These are phyloP conservation scores for Boletus sp. DNA, from an alignment of 1,284 basidiomycete genomes.

Conservation along the genomic window DNA sequence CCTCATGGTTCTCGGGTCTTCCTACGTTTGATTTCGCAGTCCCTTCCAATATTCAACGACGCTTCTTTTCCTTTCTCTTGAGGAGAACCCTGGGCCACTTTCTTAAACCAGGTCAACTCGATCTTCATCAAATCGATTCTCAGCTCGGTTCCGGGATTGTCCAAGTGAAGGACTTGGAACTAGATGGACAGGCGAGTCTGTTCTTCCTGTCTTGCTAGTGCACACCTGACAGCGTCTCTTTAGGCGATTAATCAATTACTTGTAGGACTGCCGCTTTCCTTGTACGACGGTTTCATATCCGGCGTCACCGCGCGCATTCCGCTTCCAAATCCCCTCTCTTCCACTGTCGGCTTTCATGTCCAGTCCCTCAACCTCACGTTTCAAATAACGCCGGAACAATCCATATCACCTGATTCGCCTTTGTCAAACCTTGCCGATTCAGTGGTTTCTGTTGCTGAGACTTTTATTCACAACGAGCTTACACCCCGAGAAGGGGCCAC, in stretches of 20 bases:
- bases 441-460: conserved; percentile 76
- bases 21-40: conserved; percentile 67
- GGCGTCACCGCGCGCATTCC: conserved; percentile 74
- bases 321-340: conserved; percentile 71
- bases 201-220: conserved; percentile 9
- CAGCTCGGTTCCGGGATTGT: conserved; percentile 88
- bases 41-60: conserved; percentile 80
- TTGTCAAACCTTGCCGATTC: conserved; percentile 63
- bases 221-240: conserved; percentile 14
- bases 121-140: conserved; percentile 84
- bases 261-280: conserved; percentile 60
- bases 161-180: conserved; percentile 78
- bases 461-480: conserved; percentile 81
- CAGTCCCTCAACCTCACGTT: conserved; percentile 62
- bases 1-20: conserved; percentile 58
- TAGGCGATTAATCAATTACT: conserved; percentile 81
- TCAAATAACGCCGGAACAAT: conserved; percentile 39
- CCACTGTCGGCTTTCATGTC: conserved; percentile 64
- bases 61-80: conserved; percentile 87
- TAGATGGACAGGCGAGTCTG: conserved; percentile 64
- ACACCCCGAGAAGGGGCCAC: conserved; percentile 66
- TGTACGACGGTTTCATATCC: conserved; percentile 70
- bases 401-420: conserved; percentile 13
- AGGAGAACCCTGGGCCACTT: conserved; percentile 82
- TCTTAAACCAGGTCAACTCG: conserved; percentile 83